Percentiles rank a stretch among this genome's conserved stretches.
These are phyloP conservation scores for Cryptosporidium tyzzeri DNA, from an alignment of 169 alveolate genomes.

Conservation along the genomic window DNA sequence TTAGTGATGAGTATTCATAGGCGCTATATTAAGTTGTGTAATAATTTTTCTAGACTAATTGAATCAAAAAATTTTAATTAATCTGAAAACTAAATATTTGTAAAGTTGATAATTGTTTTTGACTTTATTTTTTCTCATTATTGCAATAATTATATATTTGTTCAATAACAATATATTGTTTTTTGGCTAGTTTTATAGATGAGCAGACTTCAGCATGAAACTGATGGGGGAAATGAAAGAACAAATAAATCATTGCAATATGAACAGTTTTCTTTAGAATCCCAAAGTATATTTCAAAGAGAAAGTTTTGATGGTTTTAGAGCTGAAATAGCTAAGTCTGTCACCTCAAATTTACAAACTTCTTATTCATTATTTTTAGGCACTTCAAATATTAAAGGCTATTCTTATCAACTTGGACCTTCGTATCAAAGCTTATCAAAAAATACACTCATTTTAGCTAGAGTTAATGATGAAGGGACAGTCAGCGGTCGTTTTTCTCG, in stretches of 20 bases:
- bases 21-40: slow-evolving; percentile 15
- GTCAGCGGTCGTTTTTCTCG: slow-evolving; percentile 83
- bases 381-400: slow-evolving; percentile 86
- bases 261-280: slow-evolving; percentile 88
- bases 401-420: slow-evolving; percentile 90
- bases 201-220: slow-evolving; percentile 8
- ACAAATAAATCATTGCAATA: slow-evolving; percentile 60
- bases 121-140: not conserved
- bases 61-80: slow-evolving; percentile 8
- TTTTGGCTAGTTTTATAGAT: not conserved
- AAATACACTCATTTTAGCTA: slow-evolving; percentile 84
- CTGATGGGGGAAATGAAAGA: not conserved
- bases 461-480: slow-evolving; percentile 87
- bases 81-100: not conserved
- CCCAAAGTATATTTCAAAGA: slow-evolving; percentile 87
- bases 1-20: slow-evolving; percentile 1
- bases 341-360: slow-evolving; percentile 86
- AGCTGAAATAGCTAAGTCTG: slow-evolving; percentile 88
- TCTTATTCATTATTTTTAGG: slow-evolving; percentile 90
- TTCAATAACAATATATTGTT: not conserved
- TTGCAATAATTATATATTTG: no score
- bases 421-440: slow-evolving; percentile 87
- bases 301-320: slow-evolving; percentile 93
- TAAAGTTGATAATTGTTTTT: not conserved
- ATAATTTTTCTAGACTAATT: not conserved